phyloP scores from a whole-genome alignment of 805 yeast species.

The Saturnispora halmiae region DNA sequence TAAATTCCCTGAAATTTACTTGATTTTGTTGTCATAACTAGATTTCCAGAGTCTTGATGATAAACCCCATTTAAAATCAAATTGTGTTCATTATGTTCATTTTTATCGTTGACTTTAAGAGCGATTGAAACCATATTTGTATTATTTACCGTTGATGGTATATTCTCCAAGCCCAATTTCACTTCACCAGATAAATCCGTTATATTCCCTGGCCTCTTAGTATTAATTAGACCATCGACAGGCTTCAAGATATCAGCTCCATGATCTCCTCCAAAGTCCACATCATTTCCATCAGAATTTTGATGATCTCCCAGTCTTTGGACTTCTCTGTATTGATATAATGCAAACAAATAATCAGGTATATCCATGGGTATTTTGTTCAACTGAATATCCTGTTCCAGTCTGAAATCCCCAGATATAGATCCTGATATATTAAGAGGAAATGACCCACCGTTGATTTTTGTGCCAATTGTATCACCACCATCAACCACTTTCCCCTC shows the following conservation, averaged over 20 bases:
- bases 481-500: conserved; percentile 20
- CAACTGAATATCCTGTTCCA: conserved; percentile 1
- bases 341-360: conserved; percentile 22
- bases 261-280: background rate
- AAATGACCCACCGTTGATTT: conserved; percentile 25
- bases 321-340: conserved; percentile 18
- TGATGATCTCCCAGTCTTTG: conserved; percentile 10
- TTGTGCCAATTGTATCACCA: conserved; percentile 9
- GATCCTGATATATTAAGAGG: conserved; percentile 41
- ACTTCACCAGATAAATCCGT: conserved; percentile 22
- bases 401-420: conserved; percentile 34
- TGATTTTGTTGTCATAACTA: conserved; percentile 48
- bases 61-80: conserved; percentile 52
- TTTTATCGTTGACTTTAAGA: background rate
- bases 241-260: background rate
- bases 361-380: conserved; percentile 23
- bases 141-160: conserved; percentile 1
- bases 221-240: conserved; percentile 3
- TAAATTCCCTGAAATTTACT: conserved; percentile 57
- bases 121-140: conserved; percentile 13
- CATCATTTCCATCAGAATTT: conserved; percentile 2
- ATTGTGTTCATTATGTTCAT: conserved; percentile 28
- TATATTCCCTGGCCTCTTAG: conserved; percentile 21
- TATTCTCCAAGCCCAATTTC: conserved; percentile 13
- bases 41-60: conserved; percentile 56